Evolutionary conservation across 1,284 basidiomycete genomes (phyloP).

Genomic region (Rhizoctonia solani): DNA sequence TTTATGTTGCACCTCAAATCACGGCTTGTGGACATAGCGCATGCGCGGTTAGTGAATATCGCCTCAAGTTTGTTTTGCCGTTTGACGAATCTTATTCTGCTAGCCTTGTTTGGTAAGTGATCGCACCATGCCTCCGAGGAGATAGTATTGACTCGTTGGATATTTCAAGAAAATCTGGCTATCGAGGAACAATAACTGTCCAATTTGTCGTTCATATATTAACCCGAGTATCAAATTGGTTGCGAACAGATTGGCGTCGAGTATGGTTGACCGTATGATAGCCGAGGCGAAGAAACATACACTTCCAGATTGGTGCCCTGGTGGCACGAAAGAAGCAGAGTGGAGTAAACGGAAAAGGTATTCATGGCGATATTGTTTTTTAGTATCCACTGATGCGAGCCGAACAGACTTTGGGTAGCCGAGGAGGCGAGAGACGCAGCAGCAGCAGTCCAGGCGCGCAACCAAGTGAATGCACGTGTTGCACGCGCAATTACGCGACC

Average conservation of each 20-base stretch:
- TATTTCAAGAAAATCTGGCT: slow-evolving; percentile 17
- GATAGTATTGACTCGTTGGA: neutral
- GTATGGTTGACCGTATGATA: slow-evolving; percentile 21
- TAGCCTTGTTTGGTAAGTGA: slow-evolving; percentile 18
- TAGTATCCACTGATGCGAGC: neutral
- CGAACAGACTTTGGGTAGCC: no score
- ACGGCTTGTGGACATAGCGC: slow-evolving; percentile 27
- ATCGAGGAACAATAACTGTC: slow-evolving; percentile 1
- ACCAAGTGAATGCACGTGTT: neutral
- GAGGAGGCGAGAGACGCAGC: neutral
- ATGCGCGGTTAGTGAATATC: slow-evolving; percentile 24
- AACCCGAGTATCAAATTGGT: neutral
- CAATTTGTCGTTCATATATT: slow-evolving; percentile 9
- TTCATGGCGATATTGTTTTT: no score
- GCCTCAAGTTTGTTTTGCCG: no score
- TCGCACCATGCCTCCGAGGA: neutral
- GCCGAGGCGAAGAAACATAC: neutral
- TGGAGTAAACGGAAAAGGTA: slow-evolving; percentile 43
- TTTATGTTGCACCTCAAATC: slow-evolving; percentile 19
- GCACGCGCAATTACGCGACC: neutral
- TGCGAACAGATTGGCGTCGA: slow-evolving; percentile 1
- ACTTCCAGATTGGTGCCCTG: slow-evolving; percentile 15
- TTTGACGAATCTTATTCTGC: neutral
- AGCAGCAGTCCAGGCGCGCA: neutral
- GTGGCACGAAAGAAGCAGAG: slow-evolving; percentile 37